Base-by-base conservation (phyloP, 2,329 filamentous ascomycete genomes). In the Pseudofabraea citricarpa region DNA sequence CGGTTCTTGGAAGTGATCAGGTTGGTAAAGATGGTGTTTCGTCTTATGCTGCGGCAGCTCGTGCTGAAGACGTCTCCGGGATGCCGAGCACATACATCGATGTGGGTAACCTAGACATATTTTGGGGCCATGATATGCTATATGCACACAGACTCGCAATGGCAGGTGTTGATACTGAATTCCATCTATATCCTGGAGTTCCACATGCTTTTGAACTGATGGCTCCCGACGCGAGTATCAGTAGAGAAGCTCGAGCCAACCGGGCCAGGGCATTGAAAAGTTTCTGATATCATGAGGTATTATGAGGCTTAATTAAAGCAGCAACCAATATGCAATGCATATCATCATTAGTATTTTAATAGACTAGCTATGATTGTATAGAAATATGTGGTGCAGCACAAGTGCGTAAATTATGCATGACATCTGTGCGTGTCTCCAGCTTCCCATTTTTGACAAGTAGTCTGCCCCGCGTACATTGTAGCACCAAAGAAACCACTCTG, bases 171-270 rank as follows among this genome's bases (percentile, higher is more conserved):
- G 19, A 26, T 9, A 35, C 41, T 10, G 47, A 49, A 21, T 36
- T 44, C 18, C 45, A 49, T 26, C 37, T 49, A 13, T 49, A 36
- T 41, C 40, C 40, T n/a, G 45, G 47, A 6, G 33, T 29, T 3
- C 33, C 19, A 9, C 47, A 49, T 37, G 47, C 31, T 3, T 49
- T 49, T 26, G 41, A 49, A 9, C n/a, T 41, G 27, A 10, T 47
- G 3, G 45, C 31, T 13, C 42, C 45, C 13, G 16, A 27, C 13
- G 13, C 13, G 13, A 8, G 8, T 8, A 13, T 13, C 8, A 27
- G 8, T 8, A 27, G 13, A 13, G 13, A 13, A 13, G 24, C 24
- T 8, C 32, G 16, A 8, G 24, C 8, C 8, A 27, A 27, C 13
- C 24, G 24, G 13, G 24, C 13, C 8, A 27, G 13, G 24, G 24